These are phyloP conservation scores for Colletotrichum phormii DNA, from an alignment of 2,329 filamentous ascomycete species.

Conservation along the genomic window DNA sequence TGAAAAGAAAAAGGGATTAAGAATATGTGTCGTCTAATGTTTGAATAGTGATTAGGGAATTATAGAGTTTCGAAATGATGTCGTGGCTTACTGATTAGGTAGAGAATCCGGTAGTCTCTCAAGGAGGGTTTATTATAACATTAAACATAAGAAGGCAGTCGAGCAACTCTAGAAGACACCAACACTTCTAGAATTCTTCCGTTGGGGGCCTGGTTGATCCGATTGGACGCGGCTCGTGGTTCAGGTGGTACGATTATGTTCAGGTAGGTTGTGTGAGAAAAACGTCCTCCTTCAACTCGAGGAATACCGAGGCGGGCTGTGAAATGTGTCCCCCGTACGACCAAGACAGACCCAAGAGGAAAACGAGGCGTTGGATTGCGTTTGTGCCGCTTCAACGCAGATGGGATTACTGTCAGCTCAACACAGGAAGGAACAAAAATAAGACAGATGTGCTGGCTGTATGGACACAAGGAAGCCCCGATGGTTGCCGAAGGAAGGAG, in stretches of 20 bases:
- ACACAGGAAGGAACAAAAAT: background rate
- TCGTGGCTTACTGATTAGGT: background rate
- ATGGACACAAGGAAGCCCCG: background rate
- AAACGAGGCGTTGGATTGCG: background rate
- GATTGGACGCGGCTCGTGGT: background rate
- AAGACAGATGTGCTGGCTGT: background rate
- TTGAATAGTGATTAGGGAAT: constrained; percentile 7
- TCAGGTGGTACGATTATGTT: constrained; percentile 11
- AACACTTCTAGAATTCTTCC: background rate
- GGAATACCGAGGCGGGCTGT: constrained; percentile 10
- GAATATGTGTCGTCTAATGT: background rate
- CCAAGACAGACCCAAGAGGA: background rate
- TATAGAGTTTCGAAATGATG: background rate
- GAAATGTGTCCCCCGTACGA: constrained; percentile 2
- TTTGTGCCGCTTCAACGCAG: constrained; percentile 6
- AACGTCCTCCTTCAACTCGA: background rate
- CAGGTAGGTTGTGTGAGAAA: background rate
- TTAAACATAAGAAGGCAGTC: background rate
- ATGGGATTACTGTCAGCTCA: constrained; percentile 4
- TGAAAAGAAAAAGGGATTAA: background rate
- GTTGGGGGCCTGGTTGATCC: background rate
- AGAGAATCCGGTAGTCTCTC: background rate
- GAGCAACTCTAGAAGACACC: background rate
- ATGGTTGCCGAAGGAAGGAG: background rate
- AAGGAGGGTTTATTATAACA: constrained; percentile 8